A percentile compares a stretch with the other conserved stretches of the same genome.
phyloP scores from a whole-genome alignment of 2,329 filamentous ascomycete species.

The Metarhizium guizhouense region DNA sequence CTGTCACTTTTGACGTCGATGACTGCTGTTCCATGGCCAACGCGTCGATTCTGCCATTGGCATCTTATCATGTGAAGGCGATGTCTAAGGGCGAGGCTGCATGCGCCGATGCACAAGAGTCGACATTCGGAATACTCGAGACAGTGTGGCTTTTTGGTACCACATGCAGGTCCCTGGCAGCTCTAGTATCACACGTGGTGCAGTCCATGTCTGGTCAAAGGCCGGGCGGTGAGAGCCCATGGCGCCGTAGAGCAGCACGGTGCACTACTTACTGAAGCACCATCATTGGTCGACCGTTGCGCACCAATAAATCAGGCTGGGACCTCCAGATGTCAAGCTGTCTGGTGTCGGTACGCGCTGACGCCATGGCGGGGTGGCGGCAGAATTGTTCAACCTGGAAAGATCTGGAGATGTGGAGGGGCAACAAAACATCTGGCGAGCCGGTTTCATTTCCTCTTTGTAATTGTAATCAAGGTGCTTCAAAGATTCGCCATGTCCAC shows the following conservation, averaged over 20 bases:
- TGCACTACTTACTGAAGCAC: neutral
- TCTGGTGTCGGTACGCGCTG: neutral
- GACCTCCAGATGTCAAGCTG: no score
- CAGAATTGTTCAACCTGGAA: slow-evolving; percentile 16
- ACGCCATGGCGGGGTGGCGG: slow-evolving; percentile 21
- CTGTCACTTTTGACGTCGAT: slow-evolving; percentile 70
- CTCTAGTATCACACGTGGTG: no score
- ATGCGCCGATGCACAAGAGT: no score
- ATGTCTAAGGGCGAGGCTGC: no score
- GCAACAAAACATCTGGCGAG: slow-evolving; percentile 8
- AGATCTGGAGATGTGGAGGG: slow-evolving; percentile 14
- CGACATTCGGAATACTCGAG: no score
- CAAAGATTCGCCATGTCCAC: slow-evolving; percentile 33
- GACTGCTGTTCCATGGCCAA: slow-evolving; percentile 54
- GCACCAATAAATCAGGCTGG: no score
- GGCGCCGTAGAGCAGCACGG: neutral
- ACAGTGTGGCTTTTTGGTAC: neutral
- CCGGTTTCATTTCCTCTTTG: neutral
- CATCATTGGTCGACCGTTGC: neutral
- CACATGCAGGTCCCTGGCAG: neutral
- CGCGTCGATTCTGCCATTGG: slow-evolving; percentile 16
- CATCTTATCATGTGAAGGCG: slow-evolving; percentile 13
- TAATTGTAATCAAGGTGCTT: neutral
- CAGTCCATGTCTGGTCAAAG: no score
- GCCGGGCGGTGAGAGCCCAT: slow-evolving; percentile 13